Conservation (phyloP, 345 rosid genomes). For the Salix exigua region DNA sequence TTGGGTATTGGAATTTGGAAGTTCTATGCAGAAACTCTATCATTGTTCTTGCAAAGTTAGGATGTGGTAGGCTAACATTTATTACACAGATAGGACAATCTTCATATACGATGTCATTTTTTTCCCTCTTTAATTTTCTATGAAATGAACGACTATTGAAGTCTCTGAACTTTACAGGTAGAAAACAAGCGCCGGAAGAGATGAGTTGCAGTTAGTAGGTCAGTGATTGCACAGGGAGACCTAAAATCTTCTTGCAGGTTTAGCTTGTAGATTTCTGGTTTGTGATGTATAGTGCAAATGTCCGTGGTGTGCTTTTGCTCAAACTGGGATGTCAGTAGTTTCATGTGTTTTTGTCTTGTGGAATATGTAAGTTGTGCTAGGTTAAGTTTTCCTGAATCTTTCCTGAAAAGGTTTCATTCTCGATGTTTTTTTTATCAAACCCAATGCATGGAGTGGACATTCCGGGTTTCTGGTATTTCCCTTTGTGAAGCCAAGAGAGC, state of each 20-base stretch:
- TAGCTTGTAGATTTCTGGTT: slow-evolving; percentile 33
- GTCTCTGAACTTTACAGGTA: slow-evolving; percentile 39
- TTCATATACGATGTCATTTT: neutral
- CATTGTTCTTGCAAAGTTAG: too few species aligned
- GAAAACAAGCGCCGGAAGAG: slow-evolving; percentile 64
- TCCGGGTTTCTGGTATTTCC: neutral
- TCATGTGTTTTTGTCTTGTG: slow-evolving; percentile 3
- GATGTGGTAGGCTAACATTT: neutral
- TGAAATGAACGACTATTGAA: neutral
- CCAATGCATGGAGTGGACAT: neutral
- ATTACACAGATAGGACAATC: neutral
- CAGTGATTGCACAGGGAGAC: slow-evolving; percentile 6
- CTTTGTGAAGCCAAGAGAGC: neutral
- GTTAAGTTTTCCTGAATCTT: neutral
- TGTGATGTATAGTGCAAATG: slow-evolving; percentile 44
- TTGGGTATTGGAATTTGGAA: too few species aligned
- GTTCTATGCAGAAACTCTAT: too few species aligned
- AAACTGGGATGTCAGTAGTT: slow-evolving; percentile 19
- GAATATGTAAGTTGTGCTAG: neutral
- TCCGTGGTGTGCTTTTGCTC: slow-evolving; percentile 26
- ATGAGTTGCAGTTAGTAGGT: slow-evolving; percentile 16
- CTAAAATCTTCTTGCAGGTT: slow-evolving; percentile 11
- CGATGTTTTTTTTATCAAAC: neutral
- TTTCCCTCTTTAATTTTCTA: neutral
- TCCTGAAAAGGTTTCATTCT: neutral